Evolutionary conservation across 257 asterid species (phyloP).

Genomic region (Ilex aquifolium): DNA sequence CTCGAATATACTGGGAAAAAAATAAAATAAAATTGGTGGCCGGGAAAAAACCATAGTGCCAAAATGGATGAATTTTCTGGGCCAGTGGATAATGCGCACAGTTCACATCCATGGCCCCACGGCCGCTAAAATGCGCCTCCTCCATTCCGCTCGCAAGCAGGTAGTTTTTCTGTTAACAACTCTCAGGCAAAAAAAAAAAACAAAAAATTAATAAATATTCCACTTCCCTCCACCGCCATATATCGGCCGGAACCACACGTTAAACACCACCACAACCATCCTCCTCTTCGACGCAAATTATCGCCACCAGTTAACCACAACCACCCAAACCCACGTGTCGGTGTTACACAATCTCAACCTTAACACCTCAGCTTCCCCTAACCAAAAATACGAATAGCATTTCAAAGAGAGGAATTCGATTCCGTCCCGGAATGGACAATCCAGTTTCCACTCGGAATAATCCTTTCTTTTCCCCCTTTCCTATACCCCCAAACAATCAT

Average conservation of each 20-base stretch:
- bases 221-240: not conserved
- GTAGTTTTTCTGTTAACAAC: conserved; percentile 28
- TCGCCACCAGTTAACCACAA: not conserved
- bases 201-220: too few species aligned
- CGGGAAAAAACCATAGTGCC: too few species aligned
- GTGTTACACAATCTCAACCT: not conserved
- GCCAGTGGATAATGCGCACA: too few species aligned
- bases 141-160: conserved; percentile 5
- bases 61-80: too few species aligned
- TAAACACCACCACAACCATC: not conserved
- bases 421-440: conserved; percentile 1
- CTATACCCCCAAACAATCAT: not conserved
- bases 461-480: not conserved
- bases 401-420: not conserved
- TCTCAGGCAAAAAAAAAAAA: too few species aligned
- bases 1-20: too few species aligned
- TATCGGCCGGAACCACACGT: not conserved
- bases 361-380: not conserved
- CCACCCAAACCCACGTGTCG: too few species aligned
- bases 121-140: conserved; percentile 4
- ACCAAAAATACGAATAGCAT: not conserved
- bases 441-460: not conserved
- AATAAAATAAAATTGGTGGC: too few species aligned
- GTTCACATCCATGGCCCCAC: not conserved
- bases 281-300: not conserved